Conservation (phyloP, 202 grass and related monocot genomes). For the Panicum hallii region DNA sequence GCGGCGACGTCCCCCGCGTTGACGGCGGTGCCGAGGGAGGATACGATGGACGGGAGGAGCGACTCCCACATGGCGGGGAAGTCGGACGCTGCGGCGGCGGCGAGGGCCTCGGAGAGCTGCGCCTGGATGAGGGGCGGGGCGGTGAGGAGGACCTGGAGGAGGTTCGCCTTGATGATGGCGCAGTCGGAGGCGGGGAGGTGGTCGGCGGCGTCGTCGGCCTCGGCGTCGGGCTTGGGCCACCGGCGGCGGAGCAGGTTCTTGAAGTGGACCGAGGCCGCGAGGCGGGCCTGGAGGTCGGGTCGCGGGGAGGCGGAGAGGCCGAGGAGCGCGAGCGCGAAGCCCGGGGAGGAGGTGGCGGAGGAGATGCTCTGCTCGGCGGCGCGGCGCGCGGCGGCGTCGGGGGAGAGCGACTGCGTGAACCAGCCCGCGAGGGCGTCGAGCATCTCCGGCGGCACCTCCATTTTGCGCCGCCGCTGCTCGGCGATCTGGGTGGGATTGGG, state of each 20-base stretch:
- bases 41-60: slow-evolving; percentile 83
- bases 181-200: slow-evolving; percentile 67
- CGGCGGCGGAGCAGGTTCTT: slow-evolving; percentile 83
- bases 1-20: slow-evolving; percentile 56
- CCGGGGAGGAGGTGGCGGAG: slow-evolving; percentile 50
- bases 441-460: slow-evolving; percentile 86
- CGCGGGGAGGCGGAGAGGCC: slow-evolving; percentile 58
- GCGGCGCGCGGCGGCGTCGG: slow-evolving; percentile 72
- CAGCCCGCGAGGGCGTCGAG: slow-evolving; percentile 75
- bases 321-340: slow-evolving; percentile 78
- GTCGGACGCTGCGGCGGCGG: slow-evolving; percentile 70
- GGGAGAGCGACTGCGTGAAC: slow-evolving; percentile 85
- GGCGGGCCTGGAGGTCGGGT: slow-evolving; percentile 64
- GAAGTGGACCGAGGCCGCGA: slow-evolving; percentile 76
- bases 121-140: slow-evolving; percentile 74
- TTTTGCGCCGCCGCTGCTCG: slow-evolving; percentile 27
- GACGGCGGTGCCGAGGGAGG: slow-evolving; percentile 66
- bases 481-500: slow-evolving; percentile 38
- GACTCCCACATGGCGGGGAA: slow-evolving; percentile 83
- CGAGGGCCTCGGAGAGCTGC: slow-evolving; percentile 84
- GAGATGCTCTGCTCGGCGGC: slow-evolving; percentile 72
- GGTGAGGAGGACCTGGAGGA: slow-evolving; percentile 83
- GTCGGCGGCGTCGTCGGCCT: slow-evolving; percentile 47
- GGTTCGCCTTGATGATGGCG: slow-evolving; percentile 72
- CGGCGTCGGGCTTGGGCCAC: slow-evolving; percentile 61